These are phyloP conservation scores for Termitomyces sp. DNA, from an alignment of 768 basidiomycete species.

Conservation along the genomic window DNA sequence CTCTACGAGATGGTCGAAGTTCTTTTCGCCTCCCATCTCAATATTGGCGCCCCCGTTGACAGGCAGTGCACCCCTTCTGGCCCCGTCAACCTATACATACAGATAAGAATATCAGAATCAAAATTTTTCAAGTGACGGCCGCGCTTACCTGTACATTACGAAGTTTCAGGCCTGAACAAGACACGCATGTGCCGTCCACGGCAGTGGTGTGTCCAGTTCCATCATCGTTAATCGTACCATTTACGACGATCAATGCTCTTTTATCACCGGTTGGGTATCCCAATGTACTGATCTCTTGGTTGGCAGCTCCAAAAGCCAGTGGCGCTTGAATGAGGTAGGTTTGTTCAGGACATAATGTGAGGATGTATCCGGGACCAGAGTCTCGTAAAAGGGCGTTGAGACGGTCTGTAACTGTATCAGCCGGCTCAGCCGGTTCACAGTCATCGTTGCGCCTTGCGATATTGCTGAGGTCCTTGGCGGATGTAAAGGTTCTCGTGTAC, in stretches of 20 bases:
- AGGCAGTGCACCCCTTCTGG: constrained; percentile 48
- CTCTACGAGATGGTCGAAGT: constrained; percentile 68
- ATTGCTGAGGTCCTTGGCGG: not conserved
- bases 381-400: constrained; percentile 60
- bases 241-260: constrained; percentile 67
- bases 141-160: constrained; percentile 63
- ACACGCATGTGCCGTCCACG: constrained; percentile 57
- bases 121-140: not conserved
- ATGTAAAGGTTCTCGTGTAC: not conserved
- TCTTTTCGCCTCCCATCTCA: constrained; percentile 80
- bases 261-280: constrained; percentile 67
- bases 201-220: constrained; percentile 70
- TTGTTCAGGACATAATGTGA: constrained; percentile 59
- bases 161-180: constrained; percentile 55
- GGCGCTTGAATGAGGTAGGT: constrained; percentile 63
- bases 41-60: constrained; percentile 69
- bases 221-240: constrained; percentile 50
- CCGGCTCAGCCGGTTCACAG: constrained; percentile 47
- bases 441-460: not conserved
- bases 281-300: constrained; percentile 78
- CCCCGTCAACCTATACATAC: constrained; percentile 61
- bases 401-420: constrained; percentile 57
- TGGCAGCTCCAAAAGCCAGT: constrained; percentile 55
- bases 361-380: constrained; percentile 59
- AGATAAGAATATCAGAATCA: not conserved